Conservation (phyloP, 768 basidiomycete species). For the Mycena venus region DNA sequence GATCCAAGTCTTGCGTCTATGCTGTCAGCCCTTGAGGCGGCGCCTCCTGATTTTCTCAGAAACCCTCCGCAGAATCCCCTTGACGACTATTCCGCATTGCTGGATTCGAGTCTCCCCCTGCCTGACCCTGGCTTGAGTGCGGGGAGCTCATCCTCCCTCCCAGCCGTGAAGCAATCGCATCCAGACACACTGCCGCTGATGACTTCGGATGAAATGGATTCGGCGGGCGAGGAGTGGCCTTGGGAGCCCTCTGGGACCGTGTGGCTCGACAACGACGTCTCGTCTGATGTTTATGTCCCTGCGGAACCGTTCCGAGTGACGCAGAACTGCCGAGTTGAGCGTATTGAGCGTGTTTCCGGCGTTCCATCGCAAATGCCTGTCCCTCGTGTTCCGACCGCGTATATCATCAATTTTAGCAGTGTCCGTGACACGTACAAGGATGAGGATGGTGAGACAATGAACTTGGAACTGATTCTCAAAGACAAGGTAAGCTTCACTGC, state of each 20-base stretch:
- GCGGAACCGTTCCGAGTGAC: neutral
- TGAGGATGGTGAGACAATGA: neutral
- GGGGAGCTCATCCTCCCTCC: neutral
- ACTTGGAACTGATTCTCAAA: neutral
- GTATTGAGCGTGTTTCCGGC: neutral
- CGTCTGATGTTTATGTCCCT: neutral
- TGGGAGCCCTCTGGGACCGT: neutral
- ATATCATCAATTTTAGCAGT: neutral
- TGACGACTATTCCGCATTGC: neutral
- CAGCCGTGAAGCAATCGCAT: neutral
- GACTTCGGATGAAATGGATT: neutral
- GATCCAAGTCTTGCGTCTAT: neutral
- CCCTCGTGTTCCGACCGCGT: neutral
- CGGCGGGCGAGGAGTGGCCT: neutral
- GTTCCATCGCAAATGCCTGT: neutral
- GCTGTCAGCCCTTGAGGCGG: neutral
- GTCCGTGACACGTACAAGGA: neutral
- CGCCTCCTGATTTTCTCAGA: neutral
- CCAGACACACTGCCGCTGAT: neutral
- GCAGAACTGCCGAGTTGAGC: neutral
- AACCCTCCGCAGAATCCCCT: neutral
- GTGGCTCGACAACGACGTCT: neutral
- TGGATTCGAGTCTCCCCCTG: neutral
- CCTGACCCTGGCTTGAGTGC: neutral
- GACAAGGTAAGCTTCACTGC: neutral